Conservation (phyloP, 805 yeast species). For the Ogataea nitratoaversa region DNA sequence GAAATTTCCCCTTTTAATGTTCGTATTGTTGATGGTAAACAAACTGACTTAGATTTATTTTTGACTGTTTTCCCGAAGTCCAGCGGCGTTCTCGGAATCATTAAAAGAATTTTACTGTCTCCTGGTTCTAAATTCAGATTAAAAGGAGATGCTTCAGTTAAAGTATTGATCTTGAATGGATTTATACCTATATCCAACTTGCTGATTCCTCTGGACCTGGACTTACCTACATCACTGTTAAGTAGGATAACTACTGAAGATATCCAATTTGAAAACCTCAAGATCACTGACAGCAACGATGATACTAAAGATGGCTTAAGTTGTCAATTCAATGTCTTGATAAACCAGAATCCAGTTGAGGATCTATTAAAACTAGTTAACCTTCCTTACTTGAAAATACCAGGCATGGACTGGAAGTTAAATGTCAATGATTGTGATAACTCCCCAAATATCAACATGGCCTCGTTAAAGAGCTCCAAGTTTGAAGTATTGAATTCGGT, state of each 20-base stretch:
- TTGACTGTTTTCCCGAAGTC: constrained; percentile 33
- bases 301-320: constrained; percentile 18
- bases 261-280: constrained; percentile 21
- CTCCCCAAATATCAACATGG: constrained; percentile 26
- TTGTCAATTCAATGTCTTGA: constrained; percentile 16
- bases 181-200: constrained; percentile 30
- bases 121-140: constrained; percentile 31
- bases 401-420: constrained; percentile 35
- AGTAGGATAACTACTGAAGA: constrained; percentile 17
- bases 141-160: constrained; percentile 32
- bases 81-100: constrained; percentile 28
- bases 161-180: constrained; percentile 30
- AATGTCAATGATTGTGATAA: constrained; percentile 34
- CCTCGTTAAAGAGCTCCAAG: constrained; percentile 16
- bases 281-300: constrained; percentile 21
- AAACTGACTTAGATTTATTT: constrained; percentile 25
- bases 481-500: constrained; percentile 8
- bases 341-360: constrained; percentile 15
- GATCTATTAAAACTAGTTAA: constrained; percentile 7
- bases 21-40: constrained; percentile 24
- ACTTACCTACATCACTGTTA: constrained; percentile 22
- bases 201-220: constrained; percentile 29
- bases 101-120: constrained; percentile 28
- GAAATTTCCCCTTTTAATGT: constrained; percentile 32
- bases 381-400: constrained; percentile 24